Percentiles rank a stretch among this genome's conserved stretches.
phyloP scores from a whole-genome alignment of 345 rosid species.

The Pugionium dolabratum region DNA sequence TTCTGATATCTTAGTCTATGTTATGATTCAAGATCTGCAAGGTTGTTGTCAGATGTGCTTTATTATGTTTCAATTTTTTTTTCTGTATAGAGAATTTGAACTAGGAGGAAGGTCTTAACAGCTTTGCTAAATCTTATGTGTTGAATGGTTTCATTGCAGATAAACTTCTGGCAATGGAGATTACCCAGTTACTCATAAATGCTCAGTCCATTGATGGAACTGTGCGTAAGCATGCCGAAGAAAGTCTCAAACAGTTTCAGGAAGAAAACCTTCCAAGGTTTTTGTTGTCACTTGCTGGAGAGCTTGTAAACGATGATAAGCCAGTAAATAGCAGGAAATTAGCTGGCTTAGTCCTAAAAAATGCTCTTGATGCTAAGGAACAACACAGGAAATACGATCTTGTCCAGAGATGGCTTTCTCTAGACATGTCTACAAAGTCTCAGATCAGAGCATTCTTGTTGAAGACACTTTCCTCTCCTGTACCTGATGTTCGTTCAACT shows the following conservation, averaged over 20 bases:
- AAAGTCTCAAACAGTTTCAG: conserved; percentile 64
- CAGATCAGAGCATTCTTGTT: conserved; percentile 61
- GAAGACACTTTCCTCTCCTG: conserved; percentile 61
- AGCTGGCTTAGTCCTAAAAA: conserved; percentile 69
- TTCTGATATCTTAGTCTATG: neutral
- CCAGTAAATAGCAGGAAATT: conserved; percentile 73
- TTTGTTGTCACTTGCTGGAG: conserved; percentile 64
- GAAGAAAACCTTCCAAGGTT: conserved; percentile 68
- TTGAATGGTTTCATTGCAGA: conserved; percentile 28
- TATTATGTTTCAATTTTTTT: neutral
- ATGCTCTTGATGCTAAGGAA: conserved; percentile 76
- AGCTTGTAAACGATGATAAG: conserved; percentile 66
- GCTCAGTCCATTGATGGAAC: conserved; percentile 73
- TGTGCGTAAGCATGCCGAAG: conserved; percentile 72
- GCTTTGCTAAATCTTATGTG: neutral
- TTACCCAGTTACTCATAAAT: conserved; percentile 70
- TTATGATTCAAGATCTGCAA: neutral
- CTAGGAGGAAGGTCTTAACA: neutral
- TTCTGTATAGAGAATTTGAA: neutral
- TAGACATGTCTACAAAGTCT: conserved; percentile 55
- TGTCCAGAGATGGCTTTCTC: conserved; percentile 69
- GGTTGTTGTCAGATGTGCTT: neutral
- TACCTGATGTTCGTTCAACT: conserved; percentile 64
- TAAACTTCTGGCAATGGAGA: conserved; percentile 48
- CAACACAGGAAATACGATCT: conserved; percentile 70